phyloP scores from a whole-genome alignment of 495 filamentous ascomycete species.

The Chlorociboria aeruginascens region DNA sequence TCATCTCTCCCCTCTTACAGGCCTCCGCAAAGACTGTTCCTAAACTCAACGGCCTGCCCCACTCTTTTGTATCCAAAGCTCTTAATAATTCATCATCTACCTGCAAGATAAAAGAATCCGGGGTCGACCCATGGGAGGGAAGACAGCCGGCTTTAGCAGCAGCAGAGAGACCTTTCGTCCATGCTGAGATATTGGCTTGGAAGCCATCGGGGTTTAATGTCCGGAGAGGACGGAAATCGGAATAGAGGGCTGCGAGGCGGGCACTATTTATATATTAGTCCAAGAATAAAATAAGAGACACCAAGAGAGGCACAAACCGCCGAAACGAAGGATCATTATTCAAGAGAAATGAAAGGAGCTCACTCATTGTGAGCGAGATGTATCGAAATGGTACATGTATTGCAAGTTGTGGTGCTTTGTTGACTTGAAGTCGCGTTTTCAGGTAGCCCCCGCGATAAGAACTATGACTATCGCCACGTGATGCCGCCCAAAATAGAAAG shows the following conservation, averaged over 20 bases:
- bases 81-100: slow-evolving; percentile 57
- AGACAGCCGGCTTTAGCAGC: slow-evolving; percentile 58
- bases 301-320: slow-evolving; percentile 31
- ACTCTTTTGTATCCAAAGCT: slow-evolving; percentile 64
- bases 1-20: slow-evolving; percentile 49
- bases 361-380: slow-evolving; percentile 31
- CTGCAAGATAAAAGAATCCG: slow-evolving; percentile 47
- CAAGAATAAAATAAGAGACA: not conserved
- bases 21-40: slow-evolving; percentile 72
- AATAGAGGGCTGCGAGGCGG: slow-evolving; percentile 86
- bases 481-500: too few species aligned
- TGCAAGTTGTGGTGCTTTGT: too few species aligned
- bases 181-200: slow-evolving; percentile 70
- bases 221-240: slow-evolving; percentile 71
- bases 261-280: slow-evolving; percentile 27
- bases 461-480: too few species aligned
- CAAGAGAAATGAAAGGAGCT: slow-evolving; percentile 49
- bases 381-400: not conserved
- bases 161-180: slow-evolving; percentile 60
- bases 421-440: too few species aligned
- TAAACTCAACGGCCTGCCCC: slow-evolving; percentile 73
- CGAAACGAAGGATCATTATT: slow-evolving; percentile 52
- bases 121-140: slow-evolving; percentile 23
- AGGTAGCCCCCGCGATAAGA: too few species aligned
- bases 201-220: slow-evolving; percentile 87